A percentile compares a stretch with the other conserved stretches of the same genome.
These are phyloP conservation scores for Pestalotiopsis sp. DNA, from an alignment of 2,329 filamentous ascomycete genomes.

Conservation along the genomic window DNA sequence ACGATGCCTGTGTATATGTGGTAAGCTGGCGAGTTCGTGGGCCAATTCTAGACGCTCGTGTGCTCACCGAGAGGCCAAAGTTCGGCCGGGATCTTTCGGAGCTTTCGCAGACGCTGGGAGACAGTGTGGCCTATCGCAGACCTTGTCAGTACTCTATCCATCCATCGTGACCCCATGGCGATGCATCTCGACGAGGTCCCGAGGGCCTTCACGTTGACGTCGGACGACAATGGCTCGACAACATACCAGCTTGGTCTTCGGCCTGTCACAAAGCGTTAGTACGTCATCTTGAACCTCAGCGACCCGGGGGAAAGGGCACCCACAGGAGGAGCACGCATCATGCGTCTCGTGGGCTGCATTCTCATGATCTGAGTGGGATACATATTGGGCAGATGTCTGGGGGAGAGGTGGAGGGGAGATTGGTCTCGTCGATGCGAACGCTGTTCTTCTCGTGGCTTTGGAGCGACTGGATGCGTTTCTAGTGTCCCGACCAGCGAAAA, in stretches of 20 bases:
- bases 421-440: conserved; percentile 18
- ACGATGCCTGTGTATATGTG: conserved; percentile 67
- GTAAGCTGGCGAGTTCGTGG: conserved; percentile 14
- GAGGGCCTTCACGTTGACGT: conserved; percentile 7
- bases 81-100: conserved; percentile 90
- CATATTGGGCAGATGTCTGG: conserved; percentile 47
- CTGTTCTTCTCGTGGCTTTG: conserved; percentile 6
- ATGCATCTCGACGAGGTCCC: conserved; percentile 8
- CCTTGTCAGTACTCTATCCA: conserved; percentile 3
- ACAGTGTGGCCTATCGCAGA: conserved; percentile 79
- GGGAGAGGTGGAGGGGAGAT: conserved; percentile 28
- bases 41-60: conserved; percentile 19
- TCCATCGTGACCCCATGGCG: conserved; percentile 3
- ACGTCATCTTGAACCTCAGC: conserved; percentile 30
- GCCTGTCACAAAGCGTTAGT: conserved; percentile 48
- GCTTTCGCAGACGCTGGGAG: conserved; percentile 87
- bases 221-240: conserved; percentile 20
- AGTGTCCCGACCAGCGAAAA: conserved; percentile 6
- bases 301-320: conserved; percentile 35
- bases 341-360: conserved; percentile 66
- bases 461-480: background rate
- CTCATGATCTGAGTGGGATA: conserved; percentile 64
- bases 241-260: conserved; percentile 69
- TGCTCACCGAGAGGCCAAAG: conserved; percentile 87
- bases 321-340: conserved; percentile 74